Percentiles rank a stretch among this genome's conserved stretches.
Conservation (phyloP, 805 yeast genomes). For the Starmera amethionina region DNA sequence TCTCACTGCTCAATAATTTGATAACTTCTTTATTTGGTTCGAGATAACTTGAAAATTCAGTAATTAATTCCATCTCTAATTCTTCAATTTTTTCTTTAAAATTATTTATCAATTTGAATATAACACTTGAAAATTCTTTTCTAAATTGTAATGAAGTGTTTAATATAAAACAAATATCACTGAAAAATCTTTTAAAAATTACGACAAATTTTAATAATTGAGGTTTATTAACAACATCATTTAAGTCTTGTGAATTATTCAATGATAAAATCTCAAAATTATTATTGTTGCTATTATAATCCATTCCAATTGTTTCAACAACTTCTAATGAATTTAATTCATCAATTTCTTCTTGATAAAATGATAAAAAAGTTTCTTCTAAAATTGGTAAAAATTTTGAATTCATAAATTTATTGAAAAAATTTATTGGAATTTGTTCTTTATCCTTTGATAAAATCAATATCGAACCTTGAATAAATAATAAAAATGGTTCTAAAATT, state of each 20-base stretch:
- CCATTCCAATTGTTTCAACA: conserved; percentile 8
- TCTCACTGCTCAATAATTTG: not conserved
- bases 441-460: conserved; percentile 25
- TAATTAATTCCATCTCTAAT: conserved; percentile 13
- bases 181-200: conserved; percentile 13
- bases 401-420: conserved; percentile 58
- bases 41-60: conserved; percentile 11
- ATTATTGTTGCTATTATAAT: not conserved
- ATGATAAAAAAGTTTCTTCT: conserved; percentile 40
- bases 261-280: not conserved
- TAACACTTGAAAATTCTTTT: conserved; percentile 13
- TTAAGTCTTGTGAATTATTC: not conserved
- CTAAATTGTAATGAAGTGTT: conserved; percentile 19
- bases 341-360: conserved; percentile 40
- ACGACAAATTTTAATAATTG: conserved; percentile 10
- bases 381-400: conserved; percentile 55
- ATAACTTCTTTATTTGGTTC: conserved; percentile 16
- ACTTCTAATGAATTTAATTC: conserved; percentile 27
- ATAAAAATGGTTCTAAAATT: conserved; percentile 61
- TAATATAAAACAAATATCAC: conserved; percentile 12
- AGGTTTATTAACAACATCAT: not conserved
- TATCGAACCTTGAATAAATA: conserved; percentile 54
- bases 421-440: conserved; percentile 26
- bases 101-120: conserved; percentile 13
- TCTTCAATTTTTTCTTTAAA: conserved; percentile 16